Evolutionary conservation across 2,329 filamentous ascomycete species (phyloP), one percentile per base, ranked within the genome.

Genomic region (Fusarium brachygibbosum): DNA sequence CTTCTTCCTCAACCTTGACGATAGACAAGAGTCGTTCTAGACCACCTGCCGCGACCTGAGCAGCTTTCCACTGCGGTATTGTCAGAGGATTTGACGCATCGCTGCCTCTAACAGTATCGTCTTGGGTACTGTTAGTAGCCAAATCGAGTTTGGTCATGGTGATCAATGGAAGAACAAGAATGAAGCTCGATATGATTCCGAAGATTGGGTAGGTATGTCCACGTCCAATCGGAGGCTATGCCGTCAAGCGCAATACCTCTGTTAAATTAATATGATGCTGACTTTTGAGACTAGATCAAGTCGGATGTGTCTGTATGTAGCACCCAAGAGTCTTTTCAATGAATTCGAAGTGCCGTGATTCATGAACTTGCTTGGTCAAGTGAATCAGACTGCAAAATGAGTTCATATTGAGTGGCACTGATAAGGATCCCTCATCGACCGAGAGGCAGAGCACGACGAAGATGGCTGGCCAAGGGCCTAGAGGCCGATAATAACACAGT

Each of bases 1-100:
- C 34, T 40, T 17, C 29, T 19, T 11, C 35, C 46, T 78, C 75
- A 1, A 65, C 25, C 31, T 73, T 67, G 10, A 74, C 41, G 10
- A 78, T 71, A 2, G 71, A 62, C 19, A 61, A 51, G 32, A 79
- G 73, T 25, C 77, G 65, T 51, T 70, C 46, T 10, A 78, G 70
- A n/a, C 76, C 76, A 48, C 56, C 54, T 3, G 69, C 76, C 3
- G 51, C 45, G 12, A 68, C 29, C 19, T 78, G 76, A 3, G 69
- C 71, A n/a, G 59, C 42, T 35, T 65, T 73, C 77, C 77, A 76
- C 17, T 75, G 70, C 3, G 55, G n/a, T 11, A 75, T 72, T 2
- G 73, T 74, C 29, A 75, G 37, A 19, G 54, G 69, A 12, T 5
- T 14, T 13, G 32, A 6, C n/a, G 4, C 5, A 19, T 38, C 28